A percentile compares a stretch with the other conserved stretches of the same genome.
Evolutionary conservation across 1,139 yeast species (phyloP).

Genomic region (Starmera stellimalicola): DNA sequence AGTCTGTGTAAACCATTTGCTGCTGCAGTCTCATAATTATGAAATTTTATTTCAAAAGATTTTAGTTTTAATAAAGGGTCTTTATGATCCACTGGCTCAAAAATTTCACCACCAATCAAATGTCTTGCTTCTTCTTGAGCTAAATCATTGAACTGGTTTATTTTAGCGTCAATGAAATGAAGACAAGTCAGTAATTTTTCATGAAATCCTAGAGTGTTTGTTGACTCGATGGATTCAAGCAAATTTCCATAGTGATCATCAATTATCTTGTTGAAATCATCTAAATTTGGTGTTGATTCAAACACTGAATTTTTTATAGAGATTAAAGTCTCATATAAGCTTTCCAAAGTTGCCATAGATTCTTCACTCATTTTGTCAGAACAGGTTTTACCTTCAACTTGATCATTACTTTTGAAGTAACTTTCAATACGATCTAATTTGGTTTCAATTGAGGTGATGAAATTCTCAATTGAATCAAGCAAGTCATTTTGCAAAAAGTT

Average conservation of each 20-base stretch:
- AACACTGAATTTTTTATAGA: conserved; percentile 17
- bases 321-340: conserved; percentile 22
- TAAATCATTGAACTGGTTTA: conserved; percentile 40
- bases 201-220: conserved; percentile 16
- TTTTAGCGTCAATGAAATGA: conserved; percentile 47
- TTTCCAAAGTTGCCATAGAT: conserved; percentile 14
- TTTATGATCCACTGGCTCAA: not conserved
- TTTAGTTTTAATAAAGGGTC: conserved; percentile 20
- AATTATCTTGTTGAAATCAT: conserved; percentile 37
- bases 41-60: conserved; percentile 31
- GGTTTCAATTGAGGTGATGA: conserved; percentile 44
- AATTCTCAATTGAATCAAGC: conserved; percentile 41
- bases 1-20: conserved; percentile 45
- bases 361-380: conserved; percentile 6
- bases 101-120: conserved; percentile 7
- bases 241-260: conserved; percentile 48
- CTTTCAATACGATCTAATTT: conserved; percentile 43
- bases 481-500: conserved; percentile 37
- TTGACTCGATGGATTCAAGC: conserved; percentile 21
- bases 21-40: conserved; percentile 53
- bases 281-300: conserved; percentile 26
- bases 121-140: conserved; percentile 23
- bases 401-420: conserved; percentile 31
- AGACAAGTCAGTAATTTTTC: conserved; percentile 43
- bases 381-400: conserved; percentile 10